phyloP scores from a whole-genome alignment of 805 yeast genomes.

The Lachancea waltii region DNA sequence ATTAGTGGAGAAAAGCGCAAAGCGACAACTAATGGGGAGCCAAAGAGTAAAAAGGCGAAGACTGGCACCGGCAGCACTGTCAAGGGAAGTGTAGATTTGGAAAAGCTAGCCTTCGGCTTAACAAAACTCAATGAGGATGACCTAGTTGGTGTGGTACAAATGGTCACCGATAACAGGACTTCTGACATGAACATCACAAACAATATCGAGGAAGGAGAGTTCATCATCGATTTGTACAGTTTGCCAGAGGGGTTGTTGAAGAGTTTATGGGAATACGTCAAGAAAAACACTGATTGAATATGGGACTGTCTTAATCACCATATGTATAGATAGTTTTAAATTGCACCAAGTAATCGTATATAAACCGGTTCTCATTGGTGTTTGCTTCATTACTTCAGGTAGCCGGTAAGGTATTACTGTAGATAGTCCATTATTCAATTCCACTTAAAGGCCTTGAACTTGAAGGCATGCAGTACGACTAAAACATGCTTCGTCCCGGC shows the following conservation, averaged over 20 bases:
- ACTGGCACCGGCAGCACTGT: conserved; percentile 37
- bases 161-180: conserved; percentile 94
- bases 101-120: conserved; percentile 81
- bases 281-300: conserved; percentile 49
- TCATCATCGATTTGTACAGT: conserved; percentile 91
- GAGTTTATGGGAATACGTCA: conserved; percentile 91
- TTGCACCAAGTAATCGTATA: no score
- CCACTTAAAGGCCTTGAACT: no score
- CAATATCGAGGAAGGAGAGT: conserved; percentile 94
- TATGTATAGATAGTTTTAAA: no score
- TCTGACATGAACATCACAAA: conserved; percentile 93
- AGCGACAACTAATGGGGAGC: conserved; percentile 24
- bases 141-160: conserved; percentile 87
- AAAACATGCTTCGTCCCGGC: no score
- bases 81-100: conserved; percentile 79
- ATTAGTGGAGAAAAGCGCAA: conserved; percentile 27
- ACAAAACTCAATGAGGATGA: conserved; percentile 89
- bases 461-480: no score
- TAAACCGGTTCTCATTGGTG: no score
- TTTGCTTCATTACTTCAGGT: no score
- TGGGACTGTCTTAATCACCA: no score
- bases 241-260: conserved; percentile 85
- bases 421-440: no score
- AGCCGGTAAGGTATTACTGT: no score
- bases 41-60: conserved; percentile 48